Evolutionary conservation across 257 asterid genomes (phyloP).

Genomic region (Rauvolfia tetraphylla): DNA sequence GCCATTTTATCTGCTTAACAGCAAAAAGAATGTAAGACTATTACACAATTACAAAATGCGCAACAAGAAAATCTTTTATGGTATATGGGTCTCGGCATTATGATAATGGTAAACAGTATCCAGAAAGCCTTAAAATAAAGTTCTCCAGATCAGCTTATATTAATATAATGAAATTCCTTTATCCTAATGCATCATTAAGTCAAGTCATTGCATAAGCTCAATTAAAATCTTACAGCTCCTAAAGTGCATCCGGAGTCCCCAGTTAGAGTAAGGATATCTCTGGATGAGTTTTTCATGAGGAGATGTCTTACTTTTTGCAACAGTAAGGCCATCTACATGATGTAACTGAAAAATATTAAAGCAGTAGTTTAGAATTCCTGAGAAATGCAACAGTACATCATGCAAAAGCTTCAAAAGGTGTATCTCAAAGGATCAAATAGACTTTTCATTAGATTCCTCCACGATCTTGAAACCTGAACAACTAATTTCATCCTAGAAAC

Average conservation of each 20-base stretch:
- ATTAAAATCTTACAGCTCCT: constrained; percentile 58
- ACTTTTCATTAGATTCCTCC: neutral
- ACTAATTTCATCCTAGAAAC: neutral
- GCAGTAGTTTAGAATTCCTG: neutral
- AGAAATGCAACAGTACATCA: constrained; percentile 1
- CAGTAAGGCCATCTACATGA: constrained; percentile 86
- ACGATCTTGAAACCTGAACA: neutral
- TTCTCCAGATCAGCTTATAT: neutral
- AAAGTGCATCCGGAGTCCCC: constrained; percentile 75
- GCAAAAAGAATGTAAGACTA: neutral
- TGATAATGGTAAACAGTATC: neutral
- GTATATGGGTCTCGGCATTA: neutral
- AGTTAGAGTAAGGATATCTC: constrained; percentile 41
- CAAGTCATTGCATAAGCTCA: neutral
- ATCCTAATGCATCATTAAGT: neutral
- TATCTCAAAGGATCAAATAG: neutral
- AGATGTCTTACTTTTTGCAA: constrained; percentile 49
- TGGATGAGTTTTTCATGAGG: constrained; percentile 36
- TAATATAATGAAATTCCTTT: neutral
- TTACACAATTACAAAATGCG: neutral
- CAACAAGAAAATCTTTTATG: neutral
- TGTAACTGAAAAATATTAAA: constrained; percentile 45
- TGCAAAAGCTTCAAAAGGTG: neutral
- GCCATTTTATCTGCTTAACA: neutral
- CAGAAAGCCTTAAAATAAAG: neutral